A percentile compares a stretch with the other conserved stretches of the same genome.
phyloP scores from a whole-genome alignment of 176 grass and related monocot species.

The Oryza rufipogon region DNA sequence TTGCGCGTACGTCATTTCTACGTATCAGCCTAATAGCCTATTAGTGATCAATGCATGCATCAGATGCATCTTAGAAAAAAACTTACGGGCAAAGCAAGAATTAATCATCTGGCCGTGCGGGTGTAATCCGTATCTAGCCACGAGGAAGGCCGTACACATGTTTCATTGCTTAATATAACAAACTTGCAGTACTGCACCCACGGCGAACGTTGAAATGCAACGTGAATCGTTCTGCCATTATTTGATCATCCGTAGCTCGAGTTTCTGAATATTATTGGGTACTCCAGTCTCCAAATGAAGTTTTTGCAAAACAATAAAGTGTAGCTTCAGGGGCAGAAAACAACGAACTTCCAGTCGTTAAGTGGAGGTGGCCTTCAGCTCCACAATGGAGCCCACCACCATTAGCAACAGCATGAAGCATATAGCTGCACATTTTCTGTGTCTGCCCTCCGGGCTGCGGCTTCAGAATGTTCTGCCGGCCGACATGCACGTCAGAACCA shows the following conservation, averaged over 20 bases:
- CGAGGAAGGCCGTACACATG: background rate
- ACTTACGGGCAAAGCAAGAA: background rate
- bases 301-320: background rate
- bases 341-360: no score
- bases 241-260: background rate
- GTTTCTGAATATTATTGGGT: background rate
- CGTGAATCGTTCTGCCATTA: background rate
- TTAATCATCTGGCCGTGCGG: background rate
- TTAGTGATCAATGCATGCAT: background rate
- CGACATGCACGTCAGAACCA: slow-evolving; percentile 18
- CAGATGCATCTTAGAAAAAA: slow-evolving; percentile 7
- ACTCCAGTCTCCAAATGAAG: background rate
- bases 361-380: no score
- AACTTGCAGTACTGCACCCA: background rate
- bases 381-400: no score
- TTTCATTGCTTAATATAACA: background rate
- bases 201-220: background rate
- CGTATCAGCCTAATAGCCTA: background rate
- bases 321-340: background rate
- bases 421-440: background rate
- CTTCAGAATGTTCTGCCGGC: background rate
- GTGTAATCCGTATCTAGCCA: background rate
- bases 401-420: no score
- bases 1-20: background rate
- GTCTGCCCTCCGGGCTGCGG: background rate